Evolutionary conservation across 1,139 yeast species (phyloP), one percentile per base, ranked within the genome.

Genomic region (Yamadazyma taylorii): DNA sequence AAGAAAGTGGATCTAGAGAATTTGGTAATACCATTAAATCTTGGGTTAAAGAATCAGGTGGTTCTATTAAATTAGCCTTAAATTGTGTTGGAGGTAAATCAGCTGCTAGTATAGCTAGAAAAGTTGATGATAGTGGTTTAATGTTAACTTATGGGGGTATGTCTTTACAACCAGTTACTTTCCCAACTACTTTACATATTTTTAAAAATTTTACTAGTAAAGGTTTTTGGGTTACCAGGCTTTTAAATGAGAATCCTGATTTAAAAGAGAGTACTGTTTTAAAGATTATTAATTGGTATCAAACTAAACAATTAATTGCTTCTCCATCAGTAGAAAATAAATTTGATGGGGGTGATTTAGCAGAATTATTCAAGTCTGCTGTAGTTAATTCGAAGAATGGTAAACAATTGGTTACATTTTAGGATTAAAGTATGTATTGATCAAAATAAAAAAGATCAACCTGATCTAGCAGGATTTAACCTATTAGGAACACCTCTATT

Each of bases 141-240:
- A 71, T 92, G 72, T 79, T 86, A 52, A 89, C 98, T 1, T 92
- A 92, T 57, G 99, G 99, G 21, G 98, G 96, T 34, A 92, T 92
- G 98, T 87, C 97, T 5, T 81, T 82, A 70, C 92, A 88, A 63
- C 98, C 98, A 3, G 94, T 94, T 17, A 76, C 79, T 13, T 63
- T 92, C 41, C 97, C 97, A 30, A 88, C 97, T 1, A 79, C 96
- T 1, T 66, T 87, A 43, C 86, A 87, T 55, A 90, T 94, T 47
- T 92, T 92, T 71, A 92, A 89, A 60, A 85, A 90, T 55, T 63
- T 92, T 42, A 82, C 86, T 14, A 81, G 90, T 41, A 79, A 81
- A 30, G 98, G 99, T 0, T 92, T 85, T 66, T 92, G 99, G 98
- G 81, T 92, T 39, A 86, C 97, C 9, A 81, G 75, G 34, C 83